Conservation (phyloP, 495 filamentous ascomycete species). For the Parachaetomium inaequale region DNA sequence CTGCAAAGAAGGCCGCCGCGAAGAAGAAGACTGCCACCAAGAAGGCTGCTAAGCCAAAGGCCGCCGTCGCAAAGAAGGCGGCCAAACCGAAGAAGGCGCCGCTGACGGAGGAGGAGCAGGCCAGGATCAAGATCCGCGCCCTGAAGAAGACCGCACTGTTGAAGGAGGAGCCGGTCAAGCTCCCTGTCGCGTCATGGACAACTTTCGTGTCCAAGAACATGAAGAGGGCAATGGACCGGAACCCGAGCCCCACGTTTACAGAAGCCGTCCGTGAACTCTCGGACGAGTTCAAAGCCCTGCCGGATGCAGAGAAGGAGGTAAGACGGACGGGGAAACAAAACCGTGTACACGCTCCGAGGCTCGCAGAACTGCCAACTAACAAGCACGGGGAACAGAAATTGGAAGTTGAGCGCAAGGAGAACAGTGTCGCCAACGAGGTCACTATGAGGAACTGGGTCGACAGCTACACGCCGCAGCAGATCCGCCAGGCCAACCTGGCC, state of each 20-base stretch:
- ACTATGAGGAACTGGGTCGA: slow-evolving; percentile 58
- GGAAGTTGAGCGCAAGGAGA: slow-evolving; percentile 49
- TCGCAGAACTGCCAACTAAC: slow-evolving; percentile 1
- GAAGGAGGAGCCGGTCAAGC: slow-evolving; percentile 23
- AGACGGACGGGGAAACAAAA: slow-evolving; percentile 10
- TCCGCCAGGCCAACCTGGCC: slow-evolving; percentile 61
- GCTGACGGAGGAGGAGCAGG: slow-evolving; percentile 21
- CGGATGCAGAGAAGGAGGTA: slow-evolving; percentile 32
- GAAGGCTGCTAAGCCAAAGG: slow-evolving; percentile 21
- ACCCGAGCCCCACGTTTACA: not conserved
- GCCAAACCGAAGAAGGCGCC: slow-evolving; percentile 23
- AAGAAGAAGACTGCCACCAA: slow-evolving; percentile 25
- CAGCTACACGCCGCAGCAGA: slow-evolving; percentile 52
- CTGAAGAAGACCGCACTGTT: slow-evolving; percentile 31
- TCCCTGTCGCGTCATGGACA: slow-evolving; percentile 18
- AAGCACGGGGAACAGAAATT: slow-evolving; percentile 25
- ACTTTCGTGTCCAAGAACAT: slow-evolving; percentile 21
- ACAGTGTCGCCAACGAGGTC: slow-evolving; percentile 43
- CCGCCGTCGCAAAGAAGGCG: slow-evolving; percentile 11
- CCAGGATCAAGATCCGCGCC: slow-evolving; percentile 16
- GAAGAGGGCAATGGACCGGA: not conserved
- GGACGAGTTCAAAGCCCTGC: slow-evolving; percentile 27
- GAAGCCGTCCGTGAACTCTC: slow-evolving; percentile 8
- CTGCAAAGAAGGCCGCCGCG: slow-evolving; percentile 12
- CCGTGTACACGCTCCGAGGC: not conserved